phyloP scores from a whole-genome alignment of 1,284 basidiomycete genomes.

The Apiotrichum gracile region DNA sequence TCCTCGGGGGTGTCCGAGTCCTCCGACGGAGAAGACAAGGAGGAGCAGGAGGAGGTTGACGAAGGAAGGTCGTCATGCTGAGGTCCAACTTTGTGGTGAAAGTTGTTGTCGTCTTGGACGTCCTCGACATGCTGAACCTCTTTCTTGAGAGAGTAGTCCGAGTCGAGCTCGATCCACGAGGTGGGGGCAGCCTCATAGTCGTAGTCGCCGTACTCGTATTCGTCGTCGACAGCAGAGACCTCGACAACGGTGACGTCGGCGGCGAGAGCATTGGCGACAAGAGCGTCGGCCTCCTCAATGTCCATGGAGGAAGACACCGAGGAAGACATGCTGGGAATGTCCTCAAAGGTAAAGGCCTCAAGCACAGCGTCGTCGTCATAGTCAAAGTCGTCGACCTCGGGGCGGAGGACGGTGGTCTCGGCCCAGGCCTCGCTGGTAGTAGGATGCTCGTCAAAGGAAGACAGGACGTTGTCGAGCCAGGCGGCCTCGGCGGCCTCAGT shows the following conservation, averaged over 20 bases:
- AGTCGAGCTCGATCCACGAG: not conserved
- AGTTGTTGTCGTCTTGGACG: not conserved
- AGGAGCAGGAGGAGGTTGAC: too few species aligned
- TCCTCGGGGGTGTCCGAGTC: too few species aligned
- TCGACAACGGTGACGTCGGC: constrained; percentile 14
- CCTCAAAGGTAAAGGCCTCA: constrained; percentile 26
- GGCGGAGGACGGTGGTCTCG: constrained; percentile 23
- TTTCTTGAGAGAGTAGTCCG: not conserved
- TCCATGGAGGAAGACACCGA: constrained; percentile 7
- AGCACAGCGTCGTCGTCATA: constrained; percentile 20
- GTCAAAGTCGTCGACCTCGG: constrained; percentile 15
- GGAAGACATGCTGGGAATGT: too few species aligned
- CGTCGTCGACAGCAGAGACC: constrained; percentile 3
- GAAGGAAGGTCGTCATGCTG: too few species aligned
- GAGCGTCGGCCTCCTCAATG: constrained; percentile 4
- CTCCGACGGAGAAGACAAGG: too few species aligned
- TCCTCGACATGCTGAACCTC: not conserved
- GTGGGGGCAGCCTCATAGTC: constrained; percentile 4
- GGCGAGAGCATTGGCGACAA: not conserved
- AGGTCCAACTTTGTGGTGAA: too few species aligned
- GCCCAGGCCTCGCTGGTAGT: constrained; percentile 18
- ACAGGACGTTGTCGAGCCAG: constrained; percentile 40
- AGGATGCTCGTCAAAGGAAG: constrained; percentile 28
- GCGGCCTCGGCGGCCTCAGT: constrained; percentile 21
- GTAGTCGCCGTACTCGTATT: not conserved